Percentiles rank a stretch among this genome's conserved stretches.
Conservation (phyloP, 345 rosid genomes). For the Citrus maxima region DNA sequence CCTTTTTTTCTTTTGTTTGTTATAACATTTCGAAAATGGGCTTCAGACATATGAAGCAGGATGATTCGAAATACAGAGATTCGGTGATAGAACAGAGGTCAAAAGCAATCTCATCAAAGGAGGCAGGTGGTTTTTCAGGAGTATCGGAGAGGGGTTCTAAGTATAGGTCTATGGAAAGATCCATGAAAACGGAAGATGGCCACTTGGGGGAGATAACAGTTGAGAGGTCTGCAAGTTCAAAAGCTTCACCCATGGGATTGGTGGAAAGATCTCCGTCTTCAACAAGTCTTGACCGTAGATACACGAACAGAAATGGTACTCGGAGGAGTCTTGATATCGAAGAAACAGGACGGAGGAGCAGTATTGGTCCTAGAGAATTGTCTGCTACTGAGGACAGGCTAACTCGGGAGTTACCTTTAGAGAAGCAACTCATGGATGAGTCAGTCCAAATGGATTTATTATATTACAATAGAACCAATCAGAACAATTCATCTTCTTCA, state of each 20-base stretch:
- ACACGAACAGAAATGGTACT: constrained; percentile 43
- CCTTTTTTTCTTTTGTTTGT: constrained; percentile 2
- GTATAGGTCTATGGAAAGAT: constrained; percentile 55
- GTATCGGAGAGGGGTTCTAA: constrained; percentile 56
- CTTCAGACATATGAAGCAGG: constrained; percentile 51
- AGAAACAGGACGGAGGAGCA: constrained; percentile 64
- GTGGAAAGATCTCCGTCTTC: constrained; percentile 83
- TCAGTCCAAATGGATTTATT: constrained; percentile 55
- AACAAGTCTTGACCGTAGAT: constrained; percentile 72
- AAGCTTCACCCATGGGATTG: constrained; percentile 68
- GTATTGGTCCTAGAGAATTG: constrained; percentile 50
- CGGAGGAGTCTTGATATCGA: constrained; percentile 70
- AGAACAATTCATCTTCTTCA: constrained; percentile 41
- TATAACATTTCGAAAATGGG: background rate
- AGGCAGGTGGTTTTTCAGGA: constrained; percentile 45
- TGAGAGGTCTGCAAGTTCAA: constrained; percentile 70
- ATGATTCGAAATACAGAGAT: constrained; percentile 49
- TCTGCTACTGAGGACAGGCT: constrained; percentile 54
- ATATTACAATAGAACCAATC: constrained; percentile 53
- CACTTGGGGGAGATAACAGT: constrained; percentile 50
- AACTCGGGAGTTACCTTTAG: constrained; percentile 44
- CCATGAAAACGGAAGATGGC: constrained; percentile 61
- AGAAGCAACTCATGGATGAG: constrained; percentile 59
- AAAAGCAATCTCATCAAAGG: constrained; percentile 55
- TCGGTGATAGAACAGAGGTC: constrained; percentile 40